A percentile compares a stretch with the other conserved stretches of the same genome.
phyloP scores from a whole-genome alignment of 2,329 filamentous ascomycete species.

The Trichophyton mentagrophytes region DNA sequence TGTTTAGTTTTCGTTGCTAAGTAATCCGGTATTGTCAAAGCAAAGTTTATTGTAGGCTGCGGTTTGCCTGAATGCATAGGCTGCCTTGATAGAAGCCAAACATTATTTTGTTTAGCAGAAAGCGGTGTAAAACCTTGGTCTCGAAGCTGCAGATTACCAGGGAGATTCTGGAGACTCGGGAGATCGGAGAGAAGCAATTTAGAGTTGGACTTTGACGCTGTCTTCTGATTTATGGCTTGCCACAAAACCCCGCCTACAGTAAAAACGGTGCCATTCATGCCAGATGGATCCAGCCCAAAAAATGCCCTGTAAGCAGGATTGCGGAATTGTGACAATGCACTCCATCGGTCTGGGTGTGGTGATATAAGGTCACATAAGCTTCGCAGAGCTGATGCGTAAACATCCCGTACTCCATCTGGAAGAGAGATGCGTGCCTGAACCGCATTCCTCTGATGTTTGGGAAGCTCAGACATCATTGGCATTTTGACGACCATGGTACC shows the following conservation, averaged over 20 bases:
- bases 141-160: not conserved
- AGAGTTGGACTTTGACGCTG: not conserved
- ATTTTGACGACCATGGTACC: constrained; percentile 20
- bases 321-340: not conserved
- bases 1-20: not conserved
- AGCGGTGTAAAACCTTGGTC: not conserved
- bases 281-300: not conserved
- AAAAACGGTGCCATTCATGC: constrained; percentile 28
- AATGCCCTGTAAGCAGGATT: not conserved
- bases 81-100: constrained; percentile 29
- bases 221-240: constrained; percentile 20
- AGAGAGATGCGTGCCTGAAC: constrained; percentile 17
- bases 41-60: constrained; percentile 14
- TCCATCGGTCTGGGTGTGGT: constrained; percentile 1
- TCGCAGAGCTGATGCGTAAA: not conserved
- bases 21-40: constrained; percentile 14
- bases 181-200: not conserved
- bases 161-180: not conserved
- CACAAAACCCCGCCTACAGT: constrained; percentile 39
- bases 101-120: constrained; percentile 17
- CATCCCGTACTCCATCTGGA: constrained; percentile 21
- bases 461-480: not conserved
- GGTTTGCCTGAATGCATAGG: constrained; percentile 22
- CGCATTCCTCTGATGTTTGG: not conserved
- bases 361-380: constrained; percentile 2